Evolutionary conservation across 805 yeast genomes (phyloP).

Genomic region (Saturnispora halmiae): DNA sequence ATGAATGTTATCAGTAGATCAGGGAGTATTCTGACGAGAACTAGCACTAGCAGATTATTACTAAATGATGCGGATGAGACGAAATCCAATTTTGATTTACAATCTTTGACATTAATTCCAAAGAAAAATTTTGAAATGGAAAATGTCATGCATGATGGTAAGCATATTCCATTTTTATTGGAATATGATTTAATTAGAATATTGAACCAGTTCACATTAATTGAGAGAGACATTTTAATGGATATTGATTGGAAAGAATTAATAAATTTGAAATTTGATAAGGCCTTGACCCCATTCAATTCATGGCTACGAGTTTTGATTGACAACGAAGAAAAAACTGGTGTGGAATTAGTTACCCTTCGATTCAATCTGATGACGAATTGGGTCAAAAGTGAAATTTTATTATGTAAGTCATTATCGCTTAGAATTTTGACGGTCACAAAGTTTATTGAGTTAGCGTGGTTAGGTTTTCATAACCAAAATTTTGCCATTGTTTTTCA

Average conservation of each 20-base stretch:
- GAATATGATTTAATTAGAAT: slow-evolving; percentile 57
- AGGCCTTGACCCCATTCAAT: slow-evolving; percentile 54
- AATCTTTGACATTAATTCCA: slow-evolving; percentile 24
- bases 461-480: slow-evolving; percentile 59
- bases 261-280: slow-evolving; percentile 66
- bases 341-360: slow-evolving; percentile 72
- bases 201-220: slow-evolving; percentile 76
- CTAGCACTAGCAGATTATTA: slow-evolving; percentile 11
- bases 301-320: slow-evolving; percentile 79
- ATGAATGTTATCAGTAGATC: slow-evolving; percentile 13
- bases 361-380: slow-evolving; percentile 83
- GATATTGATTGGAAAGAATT: slow-evolving; percentile 92
- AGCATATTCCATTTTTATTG: slow-evolving; percentile 77
- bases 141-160: slow-evolving; percentile 35
- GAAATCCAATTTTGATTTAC: slow-evolving; percentile 23
- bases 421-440: slow-evolving; percentile 66
- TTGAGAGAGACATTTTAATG: slow-evolving; percentile 73
- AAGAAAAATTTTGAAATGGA: slow-evolving; percentile 23
- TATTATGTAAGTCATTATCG: slow-evolving; percentile 51
- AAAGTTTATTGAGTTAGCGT: slow-evolving; percentile 81
- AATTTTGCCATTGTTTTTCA: slow-evolving; percentile 86
- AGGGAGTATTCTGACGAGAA: slow-evolving; percentile 10
- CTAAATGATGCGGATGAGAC: slow-evolving; percentile 13
- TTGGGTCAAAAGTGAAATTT: slow-evolving; percentile 85
- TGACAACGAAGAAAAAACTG: slow-evolving; percentile 39